Conservation (phyloP, 1,139 yeast genomes). For the Candida sp. region DNA sequence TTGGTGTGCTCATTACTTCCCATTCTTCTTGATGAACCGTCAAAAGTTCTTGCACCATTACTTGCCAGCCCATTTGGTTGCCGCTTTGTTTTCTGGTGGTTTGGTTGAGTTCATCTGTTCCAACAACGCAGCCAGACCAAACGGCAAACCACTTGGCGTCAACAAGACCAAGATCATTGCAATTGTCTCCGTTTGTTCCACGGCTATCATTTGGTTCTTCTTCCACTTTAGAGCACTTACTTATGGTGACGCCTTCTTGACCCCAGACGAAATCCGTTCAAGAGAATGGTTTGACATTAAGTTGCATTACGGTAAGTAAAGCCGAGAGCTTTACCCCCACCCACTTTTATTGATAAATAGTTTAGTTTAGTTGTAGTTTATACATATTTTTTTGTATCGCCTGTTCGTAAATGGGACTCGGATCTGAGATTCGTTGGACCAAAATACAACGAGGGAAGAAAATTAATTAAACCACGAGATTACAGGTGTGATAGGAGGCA, state of each 20-base stretch:
- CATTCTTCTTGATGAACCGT: conserved; percentile 91
- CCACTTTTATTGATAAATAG: background rate
- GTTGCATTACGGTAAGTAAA: conserved; percentile 80
- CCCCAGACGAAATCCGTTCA: conserved; percentile 64
- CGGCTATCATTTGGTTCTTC: conserved; percentile 65
- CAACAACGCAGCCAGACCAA: conserved; percentile 43
- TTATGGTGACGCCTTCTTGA: conserved; percentile 75
- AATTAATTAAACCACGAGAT: too few relatives aligned
- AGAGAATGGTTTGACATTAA: conserved; percentile 87
- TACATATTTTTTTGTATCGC: background rate
- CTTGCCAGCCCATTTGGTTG: conserved; percentile 93
- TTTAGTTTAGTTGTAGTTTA: background rate
- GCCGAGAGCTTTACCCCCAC: background rate
- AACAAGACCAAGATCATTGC: conserved; percentile 30
- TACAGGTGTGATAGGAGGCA: too few relatives aligned
- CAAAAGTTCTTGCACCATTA: conserved; percentile 96
- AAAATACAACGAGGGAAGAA: background rate
- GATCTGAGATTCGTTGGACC: background rate
- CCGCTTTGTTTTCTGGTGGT: conserved; percentile 84
- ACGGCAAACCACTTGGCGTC: conserved; percentile 23
- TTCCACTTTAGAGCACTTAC: conserved; percentile 82
- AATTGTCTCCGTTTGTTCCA: conserved; percentile 43
- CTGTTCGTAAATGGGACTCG: background rate
- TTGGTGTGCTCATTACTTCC: conserved; percentile 89
- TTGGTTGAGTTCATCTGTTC: conserved; percentile 80